Base-by-base conservation (phyloP, 2,329 filamentous ascomycete genomes). In the Catunica adiposa region DNA sequence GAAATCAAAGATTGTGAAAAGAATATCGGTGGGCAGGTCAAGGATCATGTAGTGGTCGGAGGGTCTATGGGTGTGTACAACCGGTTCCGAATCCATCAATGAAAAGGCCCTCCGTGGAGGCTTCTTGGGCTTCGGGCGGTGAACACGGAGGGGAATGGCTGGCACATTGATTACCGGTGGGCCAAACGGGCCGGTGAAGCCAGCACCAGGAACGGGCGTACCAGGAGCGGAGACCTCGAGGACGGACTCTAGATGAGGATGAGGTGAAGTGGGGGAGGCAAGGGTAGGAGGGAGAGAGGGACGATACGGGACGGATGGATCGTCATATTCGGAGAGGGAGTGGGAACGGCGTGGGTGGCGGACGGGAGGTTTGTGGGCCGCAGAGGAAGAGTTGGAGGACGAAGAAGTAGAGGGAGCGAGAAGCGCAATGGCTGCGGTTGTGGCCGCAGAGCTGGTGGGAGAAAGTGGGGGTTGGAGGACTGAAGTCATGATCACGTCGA, bases 1-100 rank as follows among this genome's bases (percentile, higher is more conserved):
- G 60, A 76, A 75, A 64, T 80, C 77, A 62, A 81, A 79, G 60
- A 83, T 71, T 59, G 72, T 68, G 60, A 75, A 79, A 65, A 81
- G 78, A 9, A 83, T 68, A 65, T 83, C 79, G 0, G 73, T 65
- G 14, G 79, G 79, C 1, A 83, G 70, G 54, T 77, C 72, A 38
- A 70, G 62, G 6, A 82, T 67, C 15, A 69, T 70, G 51, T 77
- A 67, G 55, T 67, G 67, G 51, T 67, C 62, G 4, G 74, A 72
- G 1, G 73, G 73, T 53, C 66, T 68, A 53, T 77, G 74, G 53
- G 71, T 73, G 56, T 72, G 69, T 15, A 57, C 70, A n/a, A 72
- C 62, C 0, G 77, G 77, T 63, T 79, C 76, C 56, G 76, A 74
- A 65, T 79, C 76, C 63, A 74, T 79, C n/a, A 79, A 74, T 7